Evolutionary conservation across 352 stramenopile species (phyloP), one percentile per base, ranked within the genome.

Genomic region (Globisporangium viniferum): DNA sequence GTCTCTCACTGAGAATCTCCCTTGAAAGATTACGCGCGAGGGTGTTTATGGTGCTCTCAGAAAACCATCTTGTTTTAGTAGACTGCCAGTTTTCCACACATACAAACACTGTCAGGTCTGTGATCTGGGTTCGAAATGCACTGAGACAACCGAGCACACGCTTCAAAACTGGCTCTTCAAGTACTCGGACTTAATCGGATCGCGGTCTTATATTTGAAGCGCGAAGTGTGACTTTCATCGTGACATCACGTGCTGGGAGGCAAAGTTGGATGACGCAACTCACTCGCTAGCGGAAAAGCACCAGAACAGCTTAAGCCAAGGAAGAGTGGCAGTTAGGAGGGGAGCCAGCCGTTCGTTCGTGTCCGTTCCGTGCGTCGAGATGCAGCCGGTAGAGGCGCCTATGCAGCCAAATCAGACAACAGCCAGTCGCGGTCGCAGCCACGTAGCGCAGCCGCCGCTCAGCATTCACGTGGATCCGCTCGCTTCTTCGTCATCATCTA

Each of bases 221-320:
- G 24, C 15, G 15, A 49, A 49, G 15, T 49, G 41, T 15, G 36
- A 5, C 15, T 49, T 49, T 6, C 44, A 24, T 51, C 44, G 7
- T 51, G 18, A 51, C 41, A 22, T n/a, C 41, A 49, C 41, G 22
- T n/a, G 18, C 18, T 20, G 5, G 12, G 2, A 35, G 29, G 2
- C 9, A 29, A 41, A 18, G 14, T 27, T 60, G 55, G 55, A 60
- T 60, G 55, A 60, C 55, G 55, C 55, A 60, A 60, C 55, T 60
- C 55, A 14, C 15, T 39, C 53, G 41, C 29, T 44, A 36, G 27
- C 24, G 4, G 9, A 35, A 59, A 60, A 60, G 55, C 31, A 60
- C 55, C 31, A 44, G 55, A 46, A 46, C 54, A 27, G 29, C 29
- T 24, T 15, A 5, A n/a, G 15, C 5, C 1, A 49, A n/a, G 15